Evolutionary conservation across 441 rosid species (phyloP), one percentile per base, ranked within the genome.

Genomic region (Gossypium lobatum): DNA sequence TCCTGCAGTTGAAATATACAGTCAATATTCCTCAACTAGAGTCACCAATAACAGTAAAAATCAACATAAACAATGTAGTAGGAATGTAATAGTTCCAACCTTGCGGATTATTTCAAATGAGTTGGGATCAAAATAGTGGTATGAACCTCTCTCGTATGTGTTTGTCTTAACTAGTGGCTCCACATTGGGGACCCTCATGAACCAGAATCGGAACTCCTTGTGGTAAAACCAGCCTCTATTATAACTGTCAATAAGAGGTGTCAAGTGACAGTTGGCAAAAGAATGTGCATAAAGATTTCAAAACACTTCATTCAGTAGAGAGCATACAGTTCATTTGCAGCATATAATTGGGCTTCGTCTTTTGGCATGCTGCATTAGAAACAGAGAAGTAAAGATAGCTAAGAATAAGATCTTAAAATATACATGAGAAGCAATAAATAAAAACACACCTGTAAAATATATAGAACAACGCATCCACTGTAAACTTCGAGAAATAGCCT

Each of bases 251-350:
- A 74, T 3, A 78, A 77, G 59, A 71, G 34, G 62, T 25, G 34
- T 59, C 45, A 26, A 34, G 52, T 39, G 23, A 16, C 28, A 16
- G 57, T 25, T 26, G 55, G 11, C 23, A 72, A 17, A 20, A 61
- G 14, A 50, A 6, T 25, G 5, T 42, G 50, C 11, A 28, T 50
- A 48, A 75, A 63, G 50, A 42, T 54, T 97, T 96, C 65, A 39
- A 11, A 28, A n/a, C 6, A 52, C 73, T 16, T 45, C 55, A 65
- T 64, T 37, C 3, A 62, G 80, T 23, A 66, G 76, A 46, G 75
- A 74, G 63, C 98, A 79, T 91, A 92, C 97, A 96, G 97, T 91
- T 94, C 98, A 75, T 89, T 86, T 39, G 99, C 98, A 17, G 99
- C 98, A 73, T 80, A 79, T 73, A 96, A 77, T 66, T 96, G 99